Percentiles rank a stretch among this genome's conserved stretches.
phyloP scores from a whole-genome alignment of 2,329 filamentous ascomycete genomes.

The Nakataea oryzae region DNA sequence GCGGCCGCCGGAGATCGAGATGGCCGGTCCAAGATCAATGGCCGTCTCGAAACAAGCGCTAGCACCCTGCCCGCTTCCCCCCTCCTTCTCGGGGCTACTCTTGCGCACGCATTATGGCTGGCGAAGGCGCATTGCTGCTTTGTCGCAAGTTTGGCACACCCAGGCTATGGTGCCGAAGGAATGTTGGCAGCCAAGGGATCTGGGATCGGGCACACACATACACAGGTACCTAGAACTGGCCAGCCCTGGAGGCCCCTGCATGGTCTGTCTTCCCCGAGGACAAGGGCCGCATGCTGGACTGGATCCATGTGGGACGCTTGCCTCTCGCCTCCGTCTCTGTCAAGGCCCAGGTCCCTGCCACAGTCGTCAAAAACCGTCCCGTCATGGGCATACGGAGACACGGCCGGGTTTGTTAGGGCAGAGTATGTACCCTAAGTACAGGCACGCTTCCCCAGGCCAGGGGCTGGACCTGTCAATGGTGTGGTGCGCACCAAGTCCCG shows the following conservation, averaged over 20 bases:
- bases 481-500: no score
- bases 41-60: no score
- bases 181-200: not conserved
- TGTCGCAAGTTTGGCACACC: not conserved
- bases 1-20: not conserved
- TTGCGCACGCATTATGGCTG: not conserved
- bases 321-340: not conserved
- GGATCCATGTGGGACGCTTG: not conserved
- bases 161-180: not conserved
- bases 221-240: not conserved
- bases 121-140: not conserved
- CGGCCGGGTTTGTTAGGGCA: no score
- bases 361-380: not conserved
- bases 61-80: no score
- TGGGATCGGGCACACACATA: not conserved
- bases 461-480: not conserved
- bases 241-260: not conserved
- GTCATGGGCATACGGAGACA: not conserved
- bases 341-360: no score
- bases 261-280: not conserved
- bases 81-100: no score
- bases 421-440: no score
- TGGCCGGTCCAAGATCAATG: not conserved
- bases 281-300: not conserved
- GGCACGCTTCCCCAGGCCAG: not conserved